These are phyloP conservation scores for Daldinia sp. DNA, from an alignment of 2,329 filamentous ascomycete species.

Conservation along the genomic window DNA sequence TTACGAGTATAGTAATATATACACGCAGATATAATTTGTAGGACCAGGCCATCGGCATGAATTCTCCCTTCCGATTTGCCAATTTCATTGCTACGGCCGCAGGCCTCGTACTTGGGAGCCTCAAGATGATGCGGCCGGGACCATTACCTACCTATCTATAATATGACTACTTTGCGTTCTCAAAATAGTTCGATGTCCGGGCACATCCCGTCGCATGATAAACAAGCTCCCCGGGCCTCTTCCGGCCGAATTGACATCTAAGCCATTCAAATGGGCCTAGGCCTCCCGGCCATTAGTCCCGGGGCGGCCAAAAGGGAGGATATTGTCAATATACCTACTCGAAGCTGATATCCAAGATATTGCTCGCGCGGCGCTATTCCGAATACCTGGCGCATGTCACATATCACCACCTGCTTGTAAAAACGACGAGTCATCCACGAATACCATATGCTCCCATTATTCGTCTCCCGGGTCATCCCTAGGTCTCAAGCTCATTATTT, in stretches of 20 bases:
- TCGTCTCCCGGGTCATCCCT: neutral
- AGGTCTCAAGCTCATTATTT: neutral
- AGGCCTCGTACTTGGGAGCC: neutral
- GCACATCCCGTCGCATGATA: neutral
- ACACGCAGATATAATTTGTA: neutral
- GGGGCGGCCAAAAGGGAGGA: no score
- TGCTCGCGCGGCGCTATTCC: no score
- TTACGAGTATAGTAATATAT: neutral
- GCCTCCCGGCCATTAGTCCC: no score
- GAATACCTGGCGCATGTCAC: neutral
- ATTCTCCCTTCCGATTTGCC: neutral
- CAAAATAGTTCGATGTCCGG: neutral
- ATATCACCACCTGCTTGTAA: neutral
- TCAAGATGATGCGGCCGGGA: no score
- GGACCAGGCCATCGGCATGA: neutral
- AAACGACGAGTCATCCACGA: neutral
- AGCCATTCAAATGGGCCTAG: no score
- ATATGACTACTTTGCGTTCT: neutral
- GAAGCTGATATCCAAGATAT: no score
- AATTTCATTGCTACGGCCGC: neutral
- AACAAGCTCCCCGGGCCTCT: no score
- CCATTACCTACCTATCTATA: neutral
- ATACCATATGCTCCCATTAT: neutral
- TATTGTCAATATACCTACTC: neutral
- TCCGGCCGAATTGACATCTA: no score